A percentile compares a stretch with the other conserved stretches of the same genome.
These are phyloP conservation scores for Fusarium nodosum DNA, from an alignment of 2,329 filamentous ascomycete genomes.

Conservation along the genomic window DNA sequence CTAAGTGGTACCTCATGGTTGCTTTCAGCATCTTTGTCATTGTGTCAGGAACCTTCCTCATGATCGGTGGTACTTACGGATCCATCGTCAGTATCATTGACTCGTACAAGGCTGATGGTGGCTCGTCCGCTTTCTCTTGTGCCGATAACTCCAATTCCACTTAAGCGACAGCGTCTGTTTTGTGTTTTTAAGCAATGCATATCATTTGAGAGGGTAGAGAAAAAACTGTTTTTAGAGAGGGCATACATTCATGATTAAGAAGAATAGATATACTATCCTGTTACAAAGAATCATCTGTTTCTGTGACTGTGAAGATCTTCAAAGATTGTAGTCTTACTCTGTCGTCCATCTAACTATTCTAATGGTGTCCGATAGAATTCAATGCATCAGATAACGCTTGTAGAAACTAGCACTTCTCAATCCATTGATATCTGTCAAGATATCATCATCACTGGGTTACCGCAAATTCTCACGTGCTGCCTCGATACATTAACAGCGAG, in stretches of 20 bases:
- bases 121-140: conserved; percentile 58
- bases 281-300: neutral
- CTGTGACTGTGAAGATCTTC: neutral
- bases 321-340: rapidly evolving
- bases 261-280: conserved; percentile 13
- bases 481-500: neutral
- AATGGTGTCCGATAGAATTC: neutral
- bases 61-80: conserved; percentile 61
- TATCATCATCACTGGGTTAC: neutral
- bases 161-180: conserved; percentile 6
- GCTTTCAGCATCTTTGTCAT: conserved; percentile 34
- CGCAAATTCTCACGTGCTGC: too few relatives aligned
- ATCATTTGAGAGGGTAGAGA: conserved; percentile 13
- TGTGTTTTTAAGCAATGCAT: conserved; percentile 6
- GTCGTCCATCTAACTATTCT: neutral
- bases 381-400: rapidly evolving
- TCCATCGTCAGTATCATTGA: conserved; percentile 56
- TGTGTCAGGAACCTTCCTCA: conserved; percentile 54
- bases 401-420: neutral
- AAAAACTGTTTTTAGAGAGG: conserved; percentile 3
- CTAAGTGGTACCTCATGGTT: conserved; percentile 38
- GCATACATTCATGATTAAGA: conserved; percentile 7
- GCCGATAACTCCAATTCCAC: conserved; percentile 58
- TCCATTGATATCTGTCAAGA: rapidly evolving
- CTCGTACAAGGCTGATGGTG: conserved; percentile 54